These are phyloP conservation scores for Inga laurina DNA, from an alignment of 306 rosid species.

Conservation along the genomic window DNA sequence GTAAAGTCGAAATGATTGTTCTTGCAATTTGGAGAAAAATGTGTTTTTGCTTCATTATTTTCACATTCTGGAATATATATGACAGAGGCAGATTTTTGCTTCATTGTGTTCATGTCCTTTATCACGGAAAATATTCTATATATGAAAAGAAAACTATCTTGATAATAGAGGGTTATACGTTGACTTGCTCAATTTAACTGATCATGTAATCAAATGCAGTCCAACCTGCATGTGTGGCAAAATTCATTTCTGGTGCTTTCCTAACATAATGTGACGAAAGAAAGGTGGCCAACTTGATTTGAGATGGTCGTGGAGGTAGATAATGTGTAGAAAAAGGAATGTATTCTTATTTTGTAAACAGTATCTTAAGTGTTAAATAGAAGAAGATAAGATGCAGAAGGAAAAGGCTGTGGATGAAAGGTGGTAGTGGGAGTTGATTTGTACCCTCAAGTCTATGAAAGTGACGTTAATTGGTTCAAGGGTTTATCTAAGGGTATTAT, in stretches of 20 bases:
- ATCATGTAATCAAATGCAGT: constrained; percentile 19
- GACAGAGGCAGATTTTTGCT: constrained; percentile 20
- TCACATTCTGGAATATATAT: background rate
- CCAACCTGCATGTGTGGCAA: background rate
- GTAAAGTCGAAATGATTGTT: constrained; percentile 42
- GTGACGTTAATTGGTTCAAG: background rate
- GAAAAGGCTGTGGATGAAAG: background rate
- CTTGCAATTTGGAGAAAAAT: constrained; percentile 16
- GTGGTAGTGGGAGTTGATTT: constrained; percentile 6
- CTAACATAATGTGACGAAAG: constrained; percentile 7
- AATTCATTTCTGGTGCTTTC: constrained; percentile 25
- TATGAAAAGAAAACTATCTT: background rate
- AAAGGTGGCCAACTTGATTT: background rate
- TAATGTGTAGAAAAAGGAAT: background rate
- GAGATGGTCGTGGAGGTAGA: background rate
- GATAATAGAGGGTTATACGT: constrained; percentile 3
- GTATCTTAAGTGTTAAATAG: background rate
- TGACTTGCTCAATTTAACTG: constrained; percentile 7
- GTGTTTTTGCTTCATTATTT: background rate
- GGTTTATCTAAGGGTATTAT: background rate
- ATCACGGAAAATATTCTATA: background rate
- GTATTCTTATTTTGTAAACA: background rate
- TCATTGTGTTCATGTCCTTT: constrained; percentile 22
- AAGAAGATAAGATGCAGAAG: background rate
- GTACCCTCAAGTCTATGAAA: background rate